Conservation (phyloP, 306 rosid species). For the Dryas octopetala region DNA sequence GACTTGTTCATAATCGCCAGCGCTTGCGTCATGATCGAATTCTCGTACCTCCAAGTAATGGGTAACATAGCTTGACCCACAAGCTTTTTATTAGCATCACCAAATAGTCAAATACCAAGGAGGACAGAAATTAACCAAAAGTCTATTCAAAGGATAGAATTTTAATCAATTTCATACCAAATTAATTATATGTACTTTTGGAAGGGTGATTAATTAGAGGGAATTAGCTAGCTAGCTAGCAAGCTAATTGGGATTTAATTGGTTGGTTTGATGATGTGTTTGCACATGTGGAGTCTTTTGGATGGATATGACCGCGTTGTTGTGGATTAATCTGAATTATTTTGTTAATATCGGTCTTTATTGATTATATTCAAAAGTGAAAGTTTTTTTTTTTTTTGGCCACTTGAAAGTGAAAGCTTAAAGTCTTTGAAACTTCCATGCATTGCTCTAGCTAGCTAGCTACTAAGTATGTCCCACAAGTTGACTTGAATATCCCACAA, state of each 20-base stretch:
- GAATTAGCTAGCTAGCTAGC: background rate
- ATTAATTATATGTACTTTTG: background rate
- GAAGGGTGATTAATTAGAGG: background rate
- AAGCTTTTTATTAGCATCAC: background rate
- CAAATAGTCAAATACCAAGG: background rate
- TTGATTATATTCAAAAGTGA: conserved; percentile 15
- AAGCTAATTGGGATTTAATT: background rate
- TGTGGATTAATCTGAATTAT: background rate
- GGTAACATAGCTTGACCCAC: background rate
- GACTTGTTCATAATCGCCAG: conserved; percentile 21
- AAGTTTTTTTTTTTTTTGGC: background rate
- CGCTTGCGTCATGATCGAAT: conserved; percentile 12
- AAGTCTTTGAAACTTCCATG: conserved; percentile 31
- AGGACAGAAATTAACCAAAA: background rate
- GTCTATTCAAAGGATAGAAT: background rate
- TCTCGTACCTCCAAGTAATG: conserved; percentile 1
- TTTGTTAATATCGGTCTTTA: background rate
- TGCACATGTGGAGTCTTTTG: conserved; percentile 18
- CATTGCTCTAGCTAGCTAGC: background rate
- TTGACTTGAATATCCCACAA: conserved; percentile 30
- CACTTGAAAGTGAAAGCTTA: conserved; percentile 14
- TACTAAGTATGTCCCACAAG: conserved; percentile 27
- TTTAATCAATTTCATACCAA: no score
- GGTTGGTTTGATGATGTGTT: conserved; percentile 3
- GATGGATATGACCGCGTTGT: conserved; percentile 10